These are phyloP conservation scores for Globisporangium cederbergense DNA, from an alignment of 352 stramenopile genomes.

Conservation along the genomic window DNA sequence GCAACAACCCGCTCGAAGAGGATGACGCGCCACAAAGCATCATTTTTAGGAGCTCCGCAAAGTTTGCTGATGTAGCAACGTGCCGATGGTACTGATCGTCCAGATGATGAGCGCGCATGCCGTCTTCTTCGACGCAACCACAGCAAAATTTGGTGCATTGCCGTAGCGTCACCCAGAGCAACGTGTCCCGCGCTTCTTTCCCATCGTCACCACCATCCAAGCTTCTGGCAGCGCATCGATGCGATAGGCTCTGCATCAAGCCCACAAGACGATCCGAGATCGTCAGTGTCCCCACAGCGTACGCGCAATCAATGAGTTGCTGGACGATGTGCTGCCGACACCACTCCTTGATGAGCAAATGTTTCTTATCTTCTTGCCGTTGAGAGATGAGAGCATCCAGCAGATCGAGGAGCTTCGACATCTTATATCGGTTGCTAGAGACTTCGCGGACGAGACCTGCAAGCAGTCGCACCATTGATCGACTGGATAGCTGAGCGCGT, in stretches of 20 bases:
- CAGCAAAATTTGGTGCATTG: conserved; percentile 62
- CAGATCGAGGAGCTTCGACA: conserved; percentile 34
- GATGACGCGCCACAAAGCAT: conserved; percentile 26
- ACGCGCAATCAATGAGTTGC: conserved; percentile 42
- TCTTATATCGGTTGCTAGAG: conserved; percentile 19
- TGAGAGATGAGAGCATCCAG: conserved; percentile 29
- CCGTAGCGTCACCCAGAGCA: conserved; percentile 52
- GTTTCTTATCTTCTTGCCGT: conserved; percentile 16
- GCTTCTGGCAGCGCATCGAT: not conserved
- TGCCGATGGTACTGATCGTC: conserved; percentile 20
- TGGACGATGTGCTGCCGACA: conserved; percentile 39
- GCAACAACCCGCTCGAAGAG: not conserved
- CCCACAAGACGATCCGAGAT: conserved; percentile 20
- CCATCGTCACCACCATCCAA: conserved; percentile 8
- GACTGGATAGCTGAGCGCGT: conserved; percentile 37
- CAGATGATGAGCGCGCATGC: not conserved
- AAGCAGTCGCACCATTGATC: conserved; percentile 30
- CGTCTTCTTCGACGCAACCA: conserved; percentile 22
- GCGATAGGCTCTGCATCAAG: conserved; percentile 34
- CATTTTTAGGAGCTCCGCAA: conserved; percentile 45
- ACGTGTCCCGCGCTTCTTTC: conserved; percentile 7
- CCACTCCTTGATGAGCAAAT: conserved; percentile 27
- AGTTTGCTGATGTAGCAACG: conserved; percentile 24
- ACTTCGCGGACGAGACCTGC: conserved; percentile 20
- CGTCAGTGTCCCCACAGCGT: conserved; percentile 20